Base-by-base conservation (phyloP, 2,329 filamentous ascomycete species). In the Talaromyces pinophilus region DNA sequence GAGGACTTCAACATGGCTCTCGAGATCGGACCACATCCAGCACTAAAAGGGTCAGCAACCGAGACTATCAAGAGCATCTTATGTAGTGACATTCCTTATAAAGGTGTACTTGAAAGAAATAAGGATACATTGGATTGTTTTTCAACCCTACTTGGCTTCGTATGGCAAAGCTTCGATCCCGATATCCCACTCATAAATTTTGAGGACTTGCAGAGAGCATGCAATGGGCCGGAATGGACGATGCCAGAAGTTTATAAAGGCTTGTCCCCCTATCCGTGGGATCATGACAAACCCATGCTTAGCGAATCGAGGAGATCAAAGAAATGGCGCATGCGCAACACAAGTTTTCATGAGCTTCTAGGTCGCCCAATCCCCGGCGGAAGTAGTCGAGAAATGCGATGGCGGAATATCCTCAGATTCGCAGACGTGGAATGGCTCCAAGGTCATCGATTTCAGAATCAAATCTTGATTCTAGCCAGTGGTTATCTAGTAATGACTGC, bases 241-340 rank as follows among this genome's bases (percentile, higher is more conserved):
- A 67, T 30, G 5, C 44, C 46, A 22, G 59, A 54, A 30, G 62
- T 65, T 22, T 54, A 70, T 11, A 66, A 62, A 5, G 71, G 68
- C 50, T 66, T 81, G 0, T 82, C 83, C 0, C 59, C 71, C 0
- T 85, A 85, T 64, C 74, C 79, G 0, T 85, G 82, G 80, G 81
- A 84, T 57, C 81, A 84, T 67, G 76, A 76, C 0, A 73, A 78
- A 40, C 52, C 68, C 1, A 74, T 80, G 65, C 82, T 79, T 71
- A 73, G 75, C 6, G 82, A 84, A 66, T 81, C 82, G 6, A 73
- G 81, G 1, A 64, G 81, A 3, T 74, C 73, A 7, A 68, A 72
- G 3, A 77, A 80, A 19, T 77, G 78, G 17, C 76, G 82, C 30
- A 78, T 78, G 65, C 76, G 80, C 25, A 71, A 72, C 2, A 67